phyloP scores from a whole-genome alignment of 2,329 filamentous ascomycete species.

The Paecilomyces sp. region DNA sequence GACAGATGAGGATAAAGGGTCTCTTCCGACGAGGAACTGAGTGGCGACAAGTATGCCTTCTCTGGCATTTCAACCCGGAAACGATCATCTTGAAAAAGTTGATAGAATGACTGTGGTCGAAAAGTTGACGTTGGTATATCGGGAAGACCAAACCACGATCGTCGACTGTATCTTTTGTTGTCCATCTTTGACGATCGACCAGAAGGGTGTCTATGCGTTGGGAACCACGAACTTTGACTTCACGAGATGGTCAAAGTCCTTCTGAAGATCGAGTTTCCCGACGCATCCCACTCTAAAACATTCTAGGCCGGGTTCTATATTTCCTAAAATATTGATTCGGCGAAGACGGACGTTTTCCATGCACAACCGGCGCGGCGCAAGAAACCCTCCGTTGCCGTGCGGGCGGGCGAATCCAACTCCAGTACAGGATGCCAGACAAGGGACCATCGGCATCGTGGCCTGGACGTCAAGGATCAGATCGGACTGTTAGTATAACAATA shows the following conservation, averaged over 20 bases:
- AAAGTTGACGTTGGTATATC: background rate
- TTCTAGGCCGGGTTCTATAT: background rate
- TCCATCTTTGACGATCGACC: background rate
- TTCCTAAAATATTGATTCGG: background rate
- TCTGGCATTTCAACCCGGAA: background rate
- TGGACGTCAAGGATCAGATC: background rate
- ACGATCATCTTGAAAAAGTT: background rate
- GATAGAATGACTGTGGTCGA: background rate
- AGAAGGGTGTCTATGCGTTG: background rate
- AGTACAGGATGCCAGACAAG: background rate
- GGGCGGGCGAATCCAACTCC: background rate
- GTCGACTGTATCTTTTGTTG: background rate
- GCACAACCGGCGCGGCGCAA: background rate
- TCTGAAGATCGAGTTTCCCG: background rate
- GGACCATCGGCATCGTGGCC: background rate
- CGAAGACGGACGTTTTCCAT: background rate
- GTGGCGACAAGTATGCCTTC: background rate
- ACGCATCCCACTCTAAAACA: background rate
- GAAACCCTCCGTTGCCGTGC: background rate
- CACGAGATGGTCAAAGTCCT: background rate
- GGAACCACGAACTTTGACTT: background rate
- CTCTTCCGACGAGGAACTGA: background rate
- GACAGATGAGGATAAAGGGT: background rate
- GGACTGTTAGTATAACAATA: background rate
- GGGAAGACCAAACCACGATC: background rate